phyloP scores from a whole-genome alignment of 1,284 basidiomycete species.

The Cerioporus squamosus region DNA sequence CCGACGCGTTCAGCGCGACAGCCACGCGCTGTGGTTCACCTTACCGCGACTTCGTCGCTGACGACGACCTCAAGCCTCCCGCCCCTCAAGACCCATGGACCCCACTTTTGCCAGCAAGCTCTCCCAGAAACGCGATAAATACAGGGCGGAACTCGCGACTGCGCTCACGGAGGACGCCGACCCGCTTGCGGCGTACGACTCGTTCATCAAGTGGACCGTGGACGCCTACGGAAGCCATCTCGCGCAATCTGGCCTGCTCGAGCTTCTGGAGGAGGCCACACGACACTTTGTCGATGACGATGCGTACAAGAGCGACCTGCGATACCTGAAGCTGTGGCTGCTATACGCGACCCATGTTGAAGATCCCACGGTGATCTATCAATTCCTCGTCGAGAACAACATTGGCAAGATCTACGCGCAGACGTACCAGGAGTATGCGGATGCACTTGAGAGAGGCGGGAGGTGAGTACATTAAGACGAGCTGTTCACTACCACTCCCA shows the following conservation, averaged over 20 bases:
- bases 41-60: constrained; percentile 3
- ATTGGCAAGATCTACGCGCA: constrained; percentile 83
- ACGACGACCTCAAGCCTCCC: background rate
- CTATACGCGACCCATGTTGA: constrained; percentile 85
- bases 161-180: constrained; percentile 67
- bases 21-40: constrained; percentile 17
- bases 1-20: constrained; percentile 23
- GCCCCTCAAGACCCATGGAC: constrained; percentile 9
- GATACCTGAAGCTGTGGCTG: constrained; percentile 91
- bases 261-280: constrained; percentile 77
- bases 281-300: constrained; percentile 80
- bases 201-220: constrained; percentile 74
- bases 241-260: constrained; percentile 63
- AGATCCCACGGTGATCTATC: constrained; percentile 73
- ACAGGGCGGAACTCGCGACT: constrained; percentile 37
- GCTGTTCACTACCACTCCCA: background rate
- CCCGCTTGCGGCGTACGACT: constrained; percentile 66
- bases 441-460: constrained; percentile 28
- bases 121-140: constrained; percentile 39
- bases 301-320: constrained; percentile 83
- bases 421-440: constrained; percentile 88
- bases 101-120: constrained; percentile 25
- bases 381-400: constrained; percentile 84
- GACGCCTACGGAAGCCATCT: constrained; percentile 52
- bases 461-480: constrained; percentile 26